Evolutionary conservation across 768 basidiomycete species (phyloP).

Genomic region (Hydnum rufescens): DNA sequence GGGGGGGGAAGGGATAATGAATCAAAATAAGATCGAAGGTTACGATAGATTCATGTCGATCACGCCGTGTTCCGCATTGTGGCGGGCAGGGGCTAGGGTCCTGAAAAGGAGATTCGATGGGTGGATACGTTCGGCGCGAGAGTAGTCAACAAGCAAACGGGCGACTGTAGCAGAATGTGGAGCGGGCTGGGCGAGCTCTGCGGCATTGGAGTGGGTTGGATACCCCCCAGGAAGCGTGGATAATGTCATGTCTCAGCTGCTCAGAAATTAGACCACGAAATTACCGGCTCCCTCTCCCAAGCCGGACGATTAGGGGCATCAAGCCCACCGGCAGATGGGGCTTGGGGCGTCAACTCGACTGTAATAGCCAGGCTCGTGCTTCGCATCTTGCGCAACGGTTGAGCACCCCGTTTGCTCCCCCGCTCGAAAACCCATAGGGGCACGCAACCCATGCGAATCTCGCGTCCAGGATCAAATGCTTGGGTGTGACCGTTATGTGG

Average conservation of each 20-base stretch:
- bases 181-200: too few relatives aligned
- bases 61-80: too few relatives aligned
- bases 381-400: neutral
- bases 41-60: too few relatives aligned
- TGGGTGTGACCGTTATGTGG: neutral
- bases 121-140: too few relatives aligned
- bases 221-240: too few relatives aligned
- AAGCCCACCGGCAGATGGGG: neutral
- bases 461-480: neutral
- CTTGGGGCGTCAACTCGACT: neutral
- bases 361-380: constrained; percentile 1
- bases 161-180: too few relatives aligned
- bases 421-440: constrained; percentile 1
- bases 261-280: constrained; percentile 1
- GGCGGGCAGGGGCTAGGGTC: too few relatives aligned
- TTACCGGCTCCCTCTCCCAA: neutral
- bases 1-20: too few relatives aligned
- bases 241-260: neutral
- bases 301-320: neutral
- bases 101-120: too few relatives aligned
- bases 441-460: neutral
- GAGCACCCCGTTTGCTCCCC: neutral
- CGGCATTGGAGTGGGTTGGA: too few relatives aligned
- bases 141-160: too few relatives aligned
- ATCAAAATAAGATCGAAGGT: too few relatives aligned